These are phyloP conservation scores for Mrakia gelida DNA, from an alignment of 768 basidiomycete genomes.

Conservation along the genomic window DNA sequence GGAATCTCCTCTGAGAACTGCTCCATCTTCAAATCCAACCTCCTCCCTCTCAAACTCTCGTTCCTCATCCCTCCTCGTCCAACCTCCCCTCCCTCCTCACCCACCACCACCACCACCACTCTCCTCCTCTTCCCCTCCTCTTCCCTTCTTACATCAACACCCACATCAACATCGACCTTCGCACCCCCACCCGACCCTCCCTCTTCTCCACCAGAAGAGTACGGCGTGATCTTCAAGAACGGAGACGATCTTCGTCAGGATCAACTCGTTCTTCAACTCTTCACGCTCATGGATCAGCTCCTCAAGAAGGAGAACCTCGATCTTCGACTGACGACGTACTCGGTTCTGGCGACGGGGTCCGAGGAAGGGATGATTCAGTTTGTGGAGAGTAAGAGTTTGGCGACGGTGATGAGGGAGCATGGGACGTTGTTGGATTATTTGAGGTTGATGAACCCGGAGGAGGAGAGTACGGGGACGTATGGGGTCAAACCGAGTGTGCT, in stretches of 20 bases:
- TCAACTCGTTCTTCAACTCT: constrained; percentile 95
- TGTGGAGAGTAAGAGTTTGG: constrained; percentile 91
- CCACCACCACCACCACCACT: background rate
- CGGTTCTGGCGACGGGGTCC: constrained; percentile 86
- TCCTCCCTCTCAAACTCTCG: constrained; percentile 83
- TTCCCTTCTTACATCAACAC: background rate
- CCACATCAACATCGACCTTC: background rate
- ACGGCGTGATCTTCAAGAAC: constrained; percentile 96
- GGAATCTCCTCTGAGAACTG: constrained; percentile 90
- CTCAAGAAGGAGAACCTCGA: constrained; percentile 93
- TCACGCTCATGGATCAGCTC: constrained; percentile 93
- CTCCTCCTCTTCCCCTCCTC: background rate
- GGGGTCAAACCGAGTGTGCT: constrained; percentile 92
- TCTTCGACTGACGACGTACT: constrained; percentile 82
- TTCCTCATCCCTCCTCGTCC: constrained; percentile 53
- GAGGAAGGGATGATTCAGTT: constrained; percentile 95
- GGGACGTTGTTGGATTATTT: constrained; percentile 73
- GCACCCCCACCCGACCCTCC: background rate
- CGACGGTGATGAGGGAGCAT: constrained; percentile 82
- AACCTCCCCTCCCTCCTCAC: background rate
- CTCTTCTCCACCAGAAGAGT: constrained; percentile 56
- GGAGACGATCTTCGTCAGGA: constrained; percentile 99
- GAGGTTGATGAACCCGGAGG: constrained; percentile 79
- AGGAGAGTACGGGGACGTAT: constrained; percentile 83
- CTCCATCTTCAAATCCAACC: constrained; percentile 94